phyloP scores from a whole-genome alignment of 768 basidiomycete genomes.

The Leucosporidium creatinivorum region DNA sequence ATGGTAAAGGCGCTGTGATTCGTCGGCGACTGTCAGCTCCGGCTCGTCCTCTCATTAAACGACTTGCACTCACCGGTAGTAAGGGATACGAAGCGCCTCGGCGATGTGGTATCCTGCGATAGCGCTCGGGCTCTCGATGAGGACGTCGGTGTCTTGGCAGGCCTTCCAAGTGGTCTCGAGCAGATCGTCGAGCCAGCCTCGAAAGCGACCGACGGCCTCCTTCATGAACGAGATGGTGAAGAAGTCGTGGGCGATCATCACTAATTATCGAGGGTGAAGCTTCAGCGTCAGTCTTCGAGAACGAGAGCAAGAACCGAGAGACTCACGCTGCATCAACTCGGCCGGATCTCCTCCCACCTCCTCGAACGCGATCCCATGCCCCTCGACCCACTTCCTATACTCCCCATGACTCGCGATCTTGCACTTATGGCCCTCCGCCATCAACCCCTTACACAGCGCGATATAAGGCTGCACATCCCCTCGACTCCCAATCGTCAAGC shows the following conservation, averaged over 20 bases:
- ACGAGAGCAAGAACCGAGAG: neutral
- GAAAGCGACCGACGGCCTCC: slow-evolving; percentile 78
- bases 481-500: slow-evolving; percentile 89
- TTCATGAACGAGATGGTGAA: slow-evolving; percentile 93
- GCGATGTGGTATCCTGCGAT: slow-evolving; percentile 98
- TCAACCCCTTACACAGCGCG: slow-evolving; percentile 81
- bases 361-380: slow-evolving; percentile 86
- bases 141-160: slow-evolving; percentile 79
- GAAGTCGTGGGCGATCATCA: slow-evolving; percentile 96
- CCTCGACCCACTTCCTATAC: slow-evolving; percentile 71
- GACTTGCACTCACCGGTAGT: slow-evolving; percentile 53
- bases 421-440: slow-evolving; percentile 78
- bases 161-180: slow-evolving; percentile 93
- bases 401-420: slow-evolving; percentile 93
- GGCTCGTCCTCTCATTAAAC: neutral
- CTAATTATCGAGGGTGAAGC: slow-evolving; percentile 37
- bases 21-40: neutral
- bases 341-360: slow-evolving; percentile 95
- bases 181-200: slow-evolving; percentile 95
- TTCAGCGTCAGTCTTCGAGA: neutral
- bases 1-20: slow-evolving; percentile 68
- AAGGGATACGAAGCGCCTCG: slow-evolving; percentile 85
- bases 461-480: slow-evolving; percentile 99
- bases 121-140: slow-evolving; percentile 91
- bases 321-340: slow-evolving; percentile 68